Conservation (phyloP, 1,284 basidiomycete species). For the Trametes sp. region DNA sequence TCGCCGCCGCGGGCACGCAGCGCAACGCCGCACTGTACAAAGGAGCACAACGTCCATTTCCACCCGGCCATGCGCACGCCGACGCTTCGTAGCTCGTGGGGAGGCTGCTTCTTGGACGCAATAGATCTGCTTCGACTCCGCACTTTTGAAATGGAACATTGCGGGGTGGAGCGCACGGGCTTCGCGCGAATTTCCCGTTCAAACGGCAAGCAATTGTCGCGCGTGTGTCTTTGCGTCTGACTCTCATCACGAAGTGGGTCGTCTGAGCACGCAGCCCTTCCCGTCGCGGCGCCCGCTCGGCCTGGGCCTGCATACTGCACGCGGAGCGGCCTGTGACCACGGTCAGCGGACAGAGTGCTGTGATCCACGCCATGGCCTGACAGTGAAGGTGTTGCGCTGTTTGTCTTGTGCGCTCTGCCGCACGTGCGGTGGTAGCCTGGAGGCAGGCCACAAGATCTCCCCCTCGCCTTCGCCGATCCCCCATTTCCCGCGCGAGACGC, state of each 20-base stretch:
- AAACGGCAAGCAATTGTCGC: background rate
- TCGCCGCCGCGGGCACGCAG: too few species aligned
- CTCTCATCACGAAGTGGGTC: constrained; percentile 4
- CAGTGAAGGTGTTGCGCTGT: constrained; percentile 6
- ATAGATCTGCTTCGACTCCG: background rate
- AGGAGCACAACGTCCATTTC: background rate
- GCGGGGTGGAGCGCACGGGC: background rate
- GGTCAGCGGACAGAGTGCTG: constrained; percentile 26
- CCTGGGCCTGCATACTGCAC: constrained; percentile 13
- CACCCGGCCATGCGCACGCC: background rate
- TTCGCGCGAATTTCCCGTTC: background rate
- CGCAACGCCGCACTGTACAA: background rate
- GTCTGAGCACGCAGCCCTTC: constrained; percentile 14
- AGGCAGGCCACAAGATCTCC: background rate
- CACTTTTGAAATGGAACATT: background rate
- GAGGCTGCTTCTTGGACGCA: background rate
- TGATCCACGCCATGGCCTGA: background rate
- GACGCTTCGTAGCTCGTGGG: constrained; percentile 4
- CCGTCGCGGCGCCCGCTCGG: background rate
- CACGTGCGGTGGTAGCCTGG: background rate
- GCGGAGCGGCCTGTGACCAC: constrained; percentile 21
- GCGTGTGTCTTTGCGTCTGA: background rate
- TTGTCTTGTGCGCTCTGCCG: constrained; percentile 3
- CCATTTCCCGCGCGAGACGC: background rate
- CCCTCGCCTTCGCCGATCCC: background rate